Base-by-base conservation (phyloP, 2,329 filamentous ascomycete species). In the Fusarium transvaalense region DNA sequence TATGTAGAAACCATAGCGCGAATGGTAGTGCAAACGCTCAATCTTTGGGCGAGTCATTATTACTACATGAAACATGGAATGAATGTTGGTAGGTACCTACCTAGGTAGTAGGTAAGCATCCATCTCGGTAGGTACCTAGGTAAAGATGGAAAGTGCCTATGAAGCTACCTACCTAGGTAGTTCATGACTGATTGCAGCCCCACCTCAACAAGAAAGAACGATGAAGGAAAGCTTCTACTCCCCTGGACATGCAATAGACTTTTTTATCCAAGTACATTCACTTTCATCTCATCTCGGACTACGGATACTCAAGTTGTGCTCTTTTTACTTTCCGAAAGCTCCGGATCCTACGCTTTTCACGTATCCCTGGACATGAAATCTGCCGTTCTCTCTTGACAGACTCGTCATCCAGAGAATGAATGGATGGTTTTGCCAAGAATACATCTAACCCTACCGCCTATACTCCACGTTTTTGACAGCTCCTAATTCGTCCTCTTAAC, bases 391-490 rank as follows among this genome's bases (percentile, higher is more conserved):
- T 35, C 34, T 38, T 31, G 37, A 35, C 19, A 53, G n/a, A 59
- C 23, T 53, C 34, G 34, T 65, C 38, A 61, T 60, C 25, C 25
- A 27, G 27, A 27, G 38, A 41, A 42, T 29, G 31, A 45, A 35
- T 55, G 29, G 13, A 35, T 55, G 29, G 13, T 31, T 47, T 48
- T 34, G 65, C 65, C 65, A 68, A 68, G 65, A 50, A 62, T 61
- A 32, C 51, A 69, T 60, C 45, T 60, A 64, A 68, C 66, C 66
- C 56, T 69, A 65, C 64, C 52, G 43, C 55, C 35, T 34, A 46
- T 66, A 61, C 52, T 62, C 55, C 61, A 62, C 61, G 61, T 56
- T 66, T 54, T 61, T 61, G 42, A 58, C 53, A 48, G 41, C 53
- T 69, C 39, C 52, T 52, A 63, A 59, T 55, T 59, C 43, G 41